Base-by-base conservation (phyloP, 306 rosid species). In the Datisca glomerata region DNA sequence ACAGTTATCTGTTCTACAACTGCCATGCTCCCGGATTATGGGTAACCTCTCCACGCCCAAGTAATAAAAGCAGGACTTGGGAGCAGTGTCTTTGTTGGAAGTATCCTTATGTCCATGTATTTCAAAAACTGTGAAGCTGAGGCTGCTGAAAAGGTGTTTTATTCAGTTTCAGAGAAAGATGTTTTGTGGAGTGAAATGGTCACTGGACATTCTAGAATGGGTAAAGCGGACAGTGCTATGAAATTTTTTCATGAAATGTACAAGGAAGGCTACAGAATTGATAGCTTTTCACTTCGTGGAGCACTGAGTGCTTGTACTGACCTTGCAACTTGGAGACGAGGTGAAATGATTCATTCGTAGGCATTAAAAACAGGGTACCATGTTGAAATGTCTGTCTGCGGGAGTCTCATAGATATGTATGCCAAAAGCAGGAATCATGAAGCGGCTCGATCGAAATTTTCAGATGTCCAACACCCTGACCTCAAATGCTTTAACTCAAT, bases 121-220 rank as follows among this genome's bases (percentile, higher is more conserved):
- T 80, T 83, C 61, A 72, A 68, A 62, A 74, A 74, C 21, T 54
- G 49, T 9, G 86, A 77, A 67, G 43, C 43, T 5, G 73, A 74
- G 60, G 69, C 70, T 2, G 94, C 89, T 22, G 57, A 41, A 41
- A 40, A 51, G 41, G 68, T 66, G n/a, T 89, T 77, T 57, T 7
- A 39, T 57, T 70, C 73, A 23, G 55, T 80, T 45, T 20, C 57
- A 1, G 60, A 44, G 55, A 83, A 83, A 69, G 97, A 83, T 47
- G 61, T 80, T 72, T 79, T 89, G 36, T 83, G 91, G 93, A 80
- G 93, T 43, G 93, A 77, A 72, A 74, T 80, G 81, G 77, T 89
- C 68, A 42, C 64, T 6, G 75, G 86, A 42, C 61, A 65, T 72
- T 65, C 84, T 16, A 74, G 72, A 74, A 47, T 55, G 72, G 55